These are phyloP conservation scores for Dimocarpus longan DNA, from an alignment of 345 rosid genomes.

Conservation along the genomic window DNA sequence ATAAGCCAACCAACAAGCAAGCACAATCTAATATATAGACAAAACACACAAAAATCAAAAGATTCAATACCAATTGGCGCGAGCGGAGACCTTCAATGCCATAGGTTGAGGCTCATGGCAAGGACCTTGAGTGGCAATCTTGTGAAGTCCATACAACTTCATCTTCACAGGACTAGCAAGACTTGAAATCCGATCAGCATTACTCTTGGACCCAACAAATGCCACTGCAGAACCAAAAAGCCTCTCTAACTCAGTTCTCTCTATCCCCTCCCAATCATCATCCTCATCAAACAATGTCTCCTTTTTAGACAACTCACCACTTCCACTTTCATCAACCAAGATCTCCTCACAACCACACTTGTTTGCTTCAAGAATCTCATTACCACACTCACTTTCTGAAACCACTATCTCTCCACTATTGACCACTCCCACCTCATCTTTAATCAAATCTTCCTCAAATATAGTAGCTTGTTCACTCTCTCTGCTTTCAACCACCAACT, in stretches of 20 bases:
- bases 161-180: slow-evolving; percentile 30
- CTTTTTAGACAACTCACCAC: background rate
- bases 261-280: slow-evolving; percentile 62
- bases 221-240: slow-evolving; percentile 44
- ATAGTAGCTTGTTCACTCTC: background rate
- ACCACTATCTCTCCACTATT: slow-evolving; percentile 18
- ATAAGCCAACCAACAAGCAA: background rate
- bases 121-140: slow-evolving; percentile 57
- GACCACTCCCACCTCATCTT: background rate
- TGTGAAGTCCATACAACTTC: slow-evolving; percentile 54
- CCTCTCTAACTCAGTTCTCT: slow-evolving; percentile 46
- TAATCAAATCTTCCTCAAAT: slow-evolving; percentile 14
- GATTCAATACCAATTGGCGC: slow-evolving; percentile 48
- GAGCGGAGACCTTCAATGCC: slow-evolving; percentile 50
- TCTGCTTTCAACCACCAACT: background rate
- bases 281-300: slow-evolving; percentile 28
- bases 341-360: background rate
- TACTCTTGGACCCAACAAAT: slow-evolving; percentile 33
- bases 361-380: slow-evolving; percentile 6
- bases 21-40: background rate
- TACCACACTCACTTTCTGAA: slow-evolving; percentile 6
- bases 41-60: background rate
- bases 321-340: background rate
- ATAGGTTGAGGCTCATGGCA: slow-evolving; percentile 47
- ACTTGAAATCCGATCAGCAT: slow-evolving; percentile 24